Percentiles rank a stretch among this genome's conserved stretches.
phyloP scores from a whole-genome alignment of 2,329 filamentous ascomycete genomes.

The Diaporthe batatas region DNA sequence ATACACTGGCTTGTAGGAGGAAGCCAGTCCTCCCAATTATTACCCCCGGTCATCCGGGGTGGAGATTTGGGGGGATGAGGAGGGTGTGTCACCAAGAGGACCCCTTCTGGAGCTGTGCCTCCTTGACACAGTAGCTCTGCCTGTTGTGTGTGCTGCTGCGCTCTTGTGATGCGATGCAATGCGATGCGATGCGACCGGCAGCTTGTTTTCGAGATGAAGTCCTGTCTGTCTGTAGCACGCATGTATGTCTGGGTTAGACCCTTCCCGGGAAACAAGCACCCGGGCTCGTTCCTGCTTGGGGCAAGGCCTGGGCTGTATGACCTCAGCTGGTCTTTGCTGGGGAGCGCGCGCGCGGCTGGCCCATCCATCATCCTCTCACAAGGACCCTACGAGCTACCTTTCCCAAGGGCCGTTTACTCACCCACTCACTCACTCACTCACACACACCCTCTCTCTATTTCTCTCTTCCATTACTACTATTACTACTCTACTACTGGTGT shows the following conservation, averaged over 20 bases:
- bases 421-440: too few relatives aligned
- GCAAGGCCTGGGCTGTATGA: constrained; percentile 17
- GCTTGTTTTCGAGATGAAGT: background rate
- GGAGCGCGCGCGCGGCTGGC: too few relatives aligned
- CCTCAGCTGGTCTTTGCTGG: too few relatives aligned
- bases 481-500: too few relatives aligned
- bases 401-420: too few relatives aligned
- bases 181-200: constrained; percentile 38
- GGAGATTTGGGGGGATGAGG: background rate
- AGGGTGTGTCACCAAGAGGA: background rate
- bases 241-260: background rate
- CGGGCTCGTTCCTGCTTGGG: background rate
- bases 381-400: too few relatives aligned
- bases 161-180: constrained; percentile 14
- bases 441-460: too few relatives aligned
- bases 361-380: too few relatives aligned
- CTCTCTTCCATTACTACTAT: too few relatives aligned
- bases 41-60: constrained; percentile 2
- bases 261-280: background rate
- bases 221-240: too few relatives aligned
- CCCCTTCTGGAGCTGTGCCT: constrained; percentile 21
- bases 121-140: constrained; percentile 7
- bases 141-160: background rate
- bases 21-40: background rate
- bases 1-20: too few relatives aligned